Conservation (phyloP, 2,329 filamentous ascomycete genomes). For the Dissoconium aciculare region DNA sequence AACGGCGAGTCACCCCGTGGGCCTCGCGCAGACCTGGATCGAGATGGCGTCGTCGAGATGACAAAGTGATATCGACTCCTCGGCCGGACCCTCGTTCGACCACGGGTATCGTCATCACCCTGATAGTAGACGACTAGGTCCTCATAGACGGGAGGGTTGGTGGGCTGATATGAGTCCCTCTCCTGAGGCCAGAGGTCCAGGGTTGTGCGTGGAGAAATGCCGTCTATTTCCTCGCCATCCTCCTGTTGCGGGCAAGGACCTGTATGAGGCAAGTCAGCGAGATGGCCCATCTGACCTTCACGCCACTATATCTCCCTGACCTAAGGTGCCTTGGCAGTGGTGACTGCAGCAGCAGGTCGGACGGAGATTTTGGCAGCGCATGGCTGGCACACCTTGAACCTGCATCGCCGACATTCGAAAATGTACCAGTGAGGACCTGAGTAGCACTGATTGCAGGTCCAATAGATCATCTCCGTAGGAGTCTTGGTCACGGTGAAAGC, state of each 20-base stretch:
- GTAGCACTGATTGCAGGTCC: constrained; percentile 39
- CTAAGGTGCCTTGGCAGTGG: not conserved
- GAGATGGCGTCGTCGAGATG: constrained; percentile 1
- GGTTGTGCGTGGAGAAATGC: too few species aligned
- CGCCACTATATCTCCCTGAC: not conserved
- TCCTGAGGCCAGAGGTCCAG: too few species aligned
- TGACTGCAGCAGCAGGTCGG: not conserved
- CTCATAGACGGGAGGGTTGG: not conserved
- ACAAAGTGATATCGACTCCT: not conserved
- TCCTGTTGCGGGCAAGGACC: too few species aligned
- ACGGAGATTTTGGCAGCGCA: constrained; percentile 21
- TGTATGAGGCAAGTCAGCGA: too few species aligned
- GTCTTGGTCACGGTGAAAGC: constrained; percentile 38
- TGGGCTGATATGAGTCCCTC: too few species aligned
- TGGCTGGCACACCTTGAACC: constrained; percentile 35
- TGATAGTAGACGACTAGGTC: not conserved
- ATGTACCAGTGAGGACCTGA: constrained; percentile 37
- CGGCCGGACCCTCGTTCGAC: not conserved
- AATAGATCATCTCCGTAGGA: constrained; percentile 36
- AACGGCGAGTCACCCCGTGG: not conserved
- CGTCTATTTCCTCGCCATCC: too few species aligned
- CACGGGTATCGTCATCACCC: not conserved
- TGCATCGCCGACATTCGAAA: constrained; percentile 37
- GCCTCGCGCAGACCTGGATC: not conserved
- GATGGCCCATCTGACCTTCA: not conserved